Evolutionary conservation across 805 yeast genomes (phyloP).

Genomic region (Yueomyces sinensis): DNA sequence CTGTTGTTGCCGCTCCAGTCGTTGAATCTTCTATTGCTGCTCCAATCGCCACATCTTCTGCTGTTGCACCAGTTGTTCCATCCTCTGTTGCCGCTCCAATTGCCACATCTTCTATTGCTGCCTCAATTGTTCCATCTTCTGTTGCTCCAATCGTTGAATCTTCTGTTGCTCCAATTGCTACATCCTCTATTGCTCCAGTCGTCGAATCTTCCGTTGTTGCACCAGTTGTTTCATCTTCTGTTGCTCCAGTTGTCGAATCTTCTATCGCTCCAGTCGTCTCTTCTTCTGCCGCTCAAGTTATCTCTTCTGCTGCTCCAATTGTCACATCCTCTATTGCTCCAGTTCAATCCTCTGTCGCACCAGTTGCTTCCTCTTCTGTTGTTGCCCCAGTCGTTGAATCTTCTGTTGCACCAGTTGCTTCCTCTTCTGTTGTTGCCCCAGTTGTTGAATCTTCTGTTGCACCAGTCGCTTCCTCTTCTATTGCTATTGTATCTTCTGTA

Average conservation of each 20-base stretch:
- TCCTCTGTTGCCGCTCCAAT: neutral
- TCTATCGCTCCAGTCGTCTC: neutral
- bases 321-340: neutral
- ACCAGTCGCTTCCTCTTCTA: neutral
- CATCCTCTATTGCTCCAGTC: neutral
- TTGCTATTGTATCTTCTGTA: neutral
- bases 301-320: neutral
- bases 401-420: neutral
- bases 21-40: neutral
- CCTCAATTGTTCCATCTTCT: neutral
- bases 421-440: neutral
- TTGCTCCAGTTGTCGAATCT: neutral
- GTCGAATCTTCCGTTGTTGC: neutral
- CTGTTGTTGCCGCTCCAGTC: neutral
- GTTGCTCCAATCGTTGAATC: neutral
- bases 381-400: slow-evolving; percentile 1
- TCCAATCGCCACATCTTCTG: neutral
- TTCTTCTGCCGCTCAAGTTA: neutral
- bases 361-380: neutral
- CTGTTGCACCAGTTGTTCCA: neutral
- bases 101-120: neutral
- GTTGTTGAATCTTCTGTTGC: neutral
- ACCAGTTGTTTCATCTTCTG: neutral
- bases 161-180: neutral
- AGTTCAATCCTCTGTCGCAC: neutral